Conservation (phyloP, 495 filamentous ascomycete genomes). For the Trichoderma reesei region DNA sequence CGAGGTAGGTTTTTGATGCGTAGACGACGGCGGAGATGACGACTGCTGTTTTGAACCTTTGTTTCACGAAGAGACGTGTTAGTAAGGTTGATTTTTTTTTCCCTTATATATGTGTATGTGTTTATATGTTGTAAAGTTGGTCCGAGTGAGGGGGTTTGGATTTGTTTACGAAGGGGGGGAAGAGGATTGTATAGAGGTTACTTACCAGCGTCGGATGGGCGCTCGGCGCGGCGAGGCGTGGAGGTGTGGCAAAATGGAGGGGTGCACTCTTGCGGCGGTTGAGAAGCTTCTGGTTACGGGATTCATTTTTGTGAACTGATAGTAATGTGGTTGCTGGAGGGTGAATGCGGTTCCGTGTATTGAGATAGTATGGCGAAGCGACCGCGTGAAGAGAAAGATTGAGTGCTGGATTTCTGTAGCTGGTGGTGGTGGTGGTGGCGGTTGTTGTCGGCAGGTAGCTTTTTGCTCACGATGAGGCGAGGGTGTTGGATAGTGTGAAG, state of each 20-base stretch:
- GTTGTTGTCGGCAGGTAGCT: too few relatives aligned
- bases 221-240: not conserved
- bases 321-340: too few relatives aligned
- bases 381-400: too few relatives aligned
- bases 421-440: too few relatives aligned
- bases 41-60: conserved; percentile 1
- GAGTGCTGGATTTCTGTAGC: too few relatives aligned
- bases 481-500: too few relatives aligned
- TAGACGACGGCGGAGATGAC: conserved; percentile 2
- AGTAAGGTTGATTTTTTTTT: not conserved
- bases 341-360: too few relatives aligned
- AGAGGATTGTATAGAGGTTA: not conserved
- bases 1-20: not conserved
- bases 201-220: conserved; percentile 9
- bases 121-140: too few relatives aligned
- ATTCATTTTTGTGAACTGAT: not conserved
- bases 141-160: too few relatives aligned
- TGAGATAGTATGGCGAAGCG: too few relatives aligned
- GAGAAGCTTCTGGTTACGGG: not conserved
- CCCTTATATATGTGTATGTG: not conserved
- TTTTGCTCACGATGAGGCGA: too few relatives aligned
- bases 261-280: conserved; percentile 10
- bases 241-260: conserved; percentile 4
- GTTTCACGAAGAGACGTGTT: not conserved
- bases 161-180: too few relatives aligned